These are phyloP conservation scores for Tuber magnatum DNA, from an alignment of 495 filamentous ascomycete species.

Conservation along the genomic window DNA sequence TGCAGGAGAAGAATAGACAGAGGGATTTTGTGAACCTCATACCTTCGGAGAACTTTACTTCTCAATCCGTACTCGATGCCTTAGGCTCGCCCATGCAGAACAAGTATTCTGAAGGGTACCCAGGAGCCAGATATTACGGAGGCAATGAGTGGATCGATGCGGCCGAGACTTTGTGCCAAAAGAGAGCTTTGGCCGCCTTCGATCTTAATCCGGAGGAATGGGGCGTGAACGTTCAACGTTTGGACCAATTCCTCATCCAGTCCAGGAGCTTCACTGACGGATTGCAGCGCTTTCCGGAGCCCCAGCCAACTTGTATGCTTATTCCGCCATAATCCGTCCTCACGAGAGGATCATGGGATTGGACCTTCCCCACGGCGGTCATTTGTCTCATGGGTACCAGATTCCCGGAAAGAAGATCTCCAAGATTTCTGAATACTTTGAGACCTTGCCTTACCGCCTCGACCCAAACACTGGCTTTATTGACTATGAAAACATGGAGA, in stretches of 20 bases:
- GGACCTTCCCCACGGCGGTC: constrained; percentile 91
- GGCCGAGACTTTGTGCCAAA: constrained; percentile 80
- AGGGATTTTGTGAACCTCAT: constrained; percentile 98
- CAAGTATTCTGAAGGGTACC: constrained; percentile 98
- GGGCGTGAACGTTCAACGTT: constrained; percentile 96
- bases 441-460: constrained; percentile 89
- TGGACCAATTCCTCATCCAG: constrained; percentile 13
- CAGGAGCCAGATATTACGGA: constrained; percentile 92
- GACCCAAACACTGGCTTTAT: constrained; percentile 86
- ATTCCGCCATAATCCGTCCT: constrained; percentile 81
- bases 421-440: constrained; percentile 95
- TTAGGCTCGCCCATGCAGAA: constrained; percentile 99
- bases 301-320: constrained; percentile 91
- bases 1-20: constrained; percentile 85
- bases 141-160: constrained; percentile 94
- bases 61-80: constrained; percentile 91
- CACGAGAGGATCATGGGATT: constrained; percentile 97
- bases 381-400: constrained; percentile 96
- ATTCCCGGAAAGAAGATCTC: constrained; percentile 98
- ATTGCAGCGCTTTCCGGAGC: constrained; percentile 79
- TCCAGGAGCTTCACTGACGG: constrained; percentile 14
- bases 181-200: constrained; percentile 80
- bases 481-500: constrained; percentile 84
- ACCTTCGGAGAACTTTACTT: constrained; percentile 98
- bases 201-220: constrained; percentile 75